phyloP scores from a whole-genome alignment of 805 yeast genomes.

The Kodamaea sagamina region DNA sequence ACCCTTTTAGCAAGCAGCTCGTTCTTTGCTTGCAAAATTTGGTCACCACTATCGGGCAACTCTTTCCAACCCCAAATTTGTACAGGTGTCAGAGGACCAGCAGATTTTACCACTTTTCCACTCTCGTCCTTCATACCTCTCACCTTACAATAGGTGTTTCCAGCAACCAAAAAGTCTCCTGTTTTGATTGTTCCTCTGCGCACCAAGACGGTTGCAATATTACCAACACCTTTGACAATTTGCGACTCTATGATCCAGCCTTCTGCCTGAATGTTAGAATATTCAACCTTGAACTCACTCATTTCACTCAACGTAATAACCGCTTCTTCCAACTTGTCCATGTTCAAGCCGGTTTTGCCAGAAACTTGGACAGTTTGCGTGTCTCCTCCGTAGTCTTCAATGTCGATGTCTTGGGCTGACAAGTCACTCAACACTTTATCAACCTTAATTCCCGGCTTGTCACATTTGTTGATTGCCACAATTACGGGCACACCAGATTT shows the following conservation, averaged over 20 bases:
- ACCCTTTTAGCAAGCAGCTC: constrained; percentile 80
- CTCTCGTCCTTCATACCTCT: constrained; percentile 73
- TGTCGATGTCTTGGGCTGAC: constrained; percentile 73
- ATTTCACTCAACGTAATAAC: constrained; percentile 82
- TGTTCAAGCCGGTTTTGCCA: constrained; percentile 86
- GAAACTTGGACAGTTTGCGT: constrained; percentile 85
- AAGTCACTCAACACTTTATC: constrained; percentile 79
- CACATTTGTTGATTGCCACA: constrained; percentile 93
- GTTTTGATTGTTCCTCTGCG: constrained; percentile 72
- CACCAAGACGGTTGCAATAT: constrained; percentile 80
- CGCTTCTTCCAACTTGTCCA: constrained; percentile 88
- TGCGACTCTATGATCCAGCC: constrained; percentile 92
- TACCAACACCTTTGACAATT: constrained; percentile 78
- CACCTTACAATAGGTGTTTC: constrained; percentile 83
- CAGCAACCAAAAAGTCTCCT: constrained; percentile 81
- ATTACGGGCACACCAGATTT: constrained; percentile 79
- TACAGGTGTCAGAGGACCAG: constrained; percentile 87
- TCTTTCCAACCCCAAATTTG: constrained; percentile 94
- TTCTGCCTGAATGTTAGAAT: constrained; percentile 56
- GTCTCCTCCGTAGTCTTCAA: constrained; percentile 95
- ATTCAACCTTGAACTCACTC: constrained; percentile 69
- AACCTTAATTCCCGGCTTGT: constrained; percentile 71
- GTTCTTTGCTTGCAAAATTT: constrained; percentile 69
- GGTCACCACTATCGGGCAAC: constrained; percentile 88
- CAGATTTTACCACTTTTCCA: constrained; percentile 62